Conservation (phyloP, 768 basidiomycete species). For the Termitomyces sp. region DNA sequence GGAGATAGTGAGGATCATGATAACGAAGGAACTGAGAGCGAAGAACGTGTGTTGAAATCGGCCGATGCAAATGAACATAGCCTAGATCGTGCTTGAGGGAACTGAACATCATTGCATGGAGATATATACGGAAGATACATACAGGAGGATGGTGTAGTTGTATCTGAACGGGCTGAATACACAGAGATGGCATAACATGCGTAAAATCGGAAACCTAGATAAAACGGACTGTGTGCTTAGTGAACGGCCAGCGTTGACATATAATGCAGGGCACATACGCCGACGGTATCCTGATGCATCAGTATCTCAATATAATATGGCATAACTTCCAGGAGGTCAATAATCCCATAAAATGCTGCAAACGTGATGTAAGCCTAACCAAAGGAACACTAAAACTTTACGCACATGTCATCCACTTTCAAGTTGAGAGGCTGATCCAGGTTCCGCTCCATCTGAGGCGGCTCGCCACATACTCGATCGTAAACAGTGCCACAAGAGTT, state of each 20-base stretch:
- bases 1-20: constrained; percentile 85
- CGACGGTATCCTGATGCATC: constrained; percentile 85
- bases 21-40: constrained; percentile 85
- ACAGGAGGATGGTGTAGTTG: constrained; percentile 81
- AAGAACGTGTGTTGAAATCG: constrained; percentile 85
- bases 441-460: constrained; percentile 71
- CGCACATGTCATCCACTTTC: constrained; percentile 70
- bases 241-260: background rate
- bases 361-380: constrained; percentile 8
- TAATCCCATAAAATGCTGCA: constrained; percentile 76
- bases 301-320: constrained; percentile 90
- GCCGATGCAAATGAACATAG: constrained; percentile 88
- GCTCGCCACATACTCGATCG: constrained; percentile 76
- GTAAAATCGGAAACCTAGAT: constrained; percentile 87
- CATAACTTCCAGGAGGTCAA: constrained; percentile 81
- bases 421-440: constrained; percentile 56
- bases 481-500: constrained; percentile 79
- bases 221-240: constrained; percentile 58
- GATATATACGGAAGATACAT: constrained; percentile 26
- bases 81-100: constrained; percentile 70
- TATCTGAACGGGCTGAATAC: constrained; percentile 90
- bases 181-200: constrained; percentile 84
- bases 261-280: constrained; percentile 25
- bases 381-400: background rate
- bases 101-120: constrained; percentile 1